phyloP scores from a whole-genome alignment of 805 yeast genomes.

The Saitoella complicata region DNA sequence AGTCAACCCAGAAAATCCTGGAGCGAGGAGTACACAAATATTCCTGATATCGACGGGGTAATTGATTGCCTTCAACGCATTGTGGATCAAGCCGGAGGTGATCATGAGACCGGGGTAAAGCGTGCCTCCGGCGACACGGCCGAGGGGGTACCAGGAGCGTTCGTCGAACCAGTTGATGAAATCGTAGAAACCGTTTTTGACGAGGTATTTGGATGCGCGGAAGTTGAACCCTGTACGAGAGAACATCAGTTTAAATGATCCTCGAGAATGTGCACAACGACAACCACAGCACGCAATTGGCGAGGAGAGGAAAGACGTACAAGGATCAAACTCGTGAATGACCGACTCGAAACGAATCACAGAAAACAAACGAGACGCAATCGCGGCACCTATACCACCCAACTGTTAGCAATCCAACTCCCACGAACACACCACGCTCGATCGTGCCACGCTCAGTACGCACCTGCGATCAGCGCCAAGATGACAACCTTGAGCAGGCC shows the following conservation, averaged over 20 bases:
- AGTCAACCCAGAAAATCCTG: conserved; percentile 86
- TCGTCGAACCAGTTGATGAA: conserved; percentile 98
- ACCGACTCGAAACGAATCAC: conserved; percentile 91
- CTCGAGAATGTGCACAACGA: not conserved
- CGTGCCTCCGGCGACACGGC: conserved; percentile 98
- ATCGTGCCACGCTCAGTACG: no score
- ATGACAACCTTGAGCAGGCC: conserved; percentile 44
- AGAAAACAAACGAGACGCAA: conserved; percentile 84
- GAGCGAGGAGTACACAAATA: conserved; percentile 89
- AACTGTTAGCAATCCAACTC: no score
- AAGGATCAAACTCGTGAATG: conserved; percentile 73
- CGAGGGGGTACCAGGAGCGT: conserved; percentile 97
- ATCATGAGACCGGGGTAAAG: conserved; percentile 97
- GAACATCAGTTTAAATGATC: not conserved
- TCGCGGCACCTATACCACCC: conserved; percentile 49
- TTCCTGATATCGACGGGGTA: conserved; percentile 89
- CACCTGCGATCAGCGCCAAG: conserved; percentile 47
- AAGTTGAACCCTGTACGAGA: conserved; percentile 86
- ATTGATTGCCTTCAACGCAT: conserved; percentile 42
- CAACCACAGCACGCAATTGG: not conserved
- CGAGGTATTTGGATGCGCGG: conserved; percentile 88
- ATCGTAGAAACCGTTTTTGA: conserved; percentile 67
- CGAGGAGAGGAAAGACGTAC: conserved; percentile 7
- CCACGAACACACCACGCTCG: no score
- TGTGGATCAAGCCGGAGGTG: conserved; percentile 83